These are phyloP conservation scores for Ogataea siamensis DNA, from an alignment of 805 yeast genomes.

Conservation along the genomic window DNA sequence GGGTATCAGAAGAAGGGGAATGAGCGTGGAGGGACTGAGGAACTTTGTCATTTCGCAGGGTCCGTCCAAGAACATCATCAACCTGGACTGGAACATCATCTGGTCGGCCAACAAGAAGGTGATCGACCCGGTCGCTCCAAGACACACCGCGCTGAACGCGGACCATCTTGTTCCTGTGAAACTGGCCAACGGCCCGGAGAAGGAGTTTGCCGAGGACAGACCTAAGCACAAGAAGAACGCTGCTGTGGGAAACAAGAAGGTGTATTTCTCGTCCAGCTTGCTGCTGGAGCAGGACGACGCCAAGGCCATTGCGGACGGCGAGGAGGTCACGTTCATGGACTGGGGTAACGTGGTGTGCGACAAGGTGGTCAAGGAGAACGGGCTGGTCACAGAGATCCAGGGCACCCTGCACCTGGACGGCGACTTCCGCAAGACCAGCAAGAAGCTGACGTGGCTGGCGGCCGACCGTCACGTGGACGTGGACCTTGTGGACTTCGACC, in stretches of 20 bases:
- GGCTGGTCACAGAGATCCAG: constrained; percentile 56
- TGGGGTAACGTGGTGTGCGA: constrained; percentile 94
- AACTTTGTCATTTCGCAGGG: constrained; percentile 94
- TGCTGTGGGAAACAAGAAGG: constrained; percentile 81
- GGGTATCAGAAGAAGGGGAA: constrained; percentile 99
- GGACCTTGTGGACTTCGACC: constrained; percentile 89
- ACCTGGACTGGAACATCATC: constrained; percentile 94
- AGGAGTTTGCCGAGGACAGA: constrained; percentile 63
- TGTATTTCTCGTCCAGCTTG: constrained; percentile 59
- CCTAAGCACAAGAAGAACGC: constrained; percentile 96
- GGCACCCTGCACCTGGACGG: constrained; percentile 89
- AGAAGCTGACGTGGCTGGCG: constrained; percentile 94
- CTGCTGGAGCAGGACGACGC: constrained; percentile 88
- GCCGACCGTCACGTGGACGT: constrained; percentile 69
- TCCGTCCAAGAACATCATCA: constrained; percentile 94
- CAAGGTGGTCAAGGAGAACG: constrained; percentile 55
- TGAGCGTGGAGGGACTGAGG: constrained; percentile 97
- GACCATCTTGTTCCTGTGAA: constrained; percentile 67
- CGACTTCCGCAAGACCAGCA: constrained; percentile 94
- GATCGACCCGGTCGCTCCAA: constrained; percentile 95
- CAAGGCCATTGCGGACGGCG: constrained; percentile 63
- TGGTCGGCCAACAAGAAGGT: constrained; percentile 98
- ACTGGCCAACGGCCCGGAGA: constrained; percentile 66
- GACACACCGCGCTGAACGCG: constrained; percentile 77
- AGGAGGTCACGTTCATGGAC: constrained; percentile 97